A percentile compares a stretch with the other conserved stretches of the same genome.
Evolutionary conservation across 148 eudicot genomes (phyloP).

Genomic region (Rhododendron griersonianum): DNA sequence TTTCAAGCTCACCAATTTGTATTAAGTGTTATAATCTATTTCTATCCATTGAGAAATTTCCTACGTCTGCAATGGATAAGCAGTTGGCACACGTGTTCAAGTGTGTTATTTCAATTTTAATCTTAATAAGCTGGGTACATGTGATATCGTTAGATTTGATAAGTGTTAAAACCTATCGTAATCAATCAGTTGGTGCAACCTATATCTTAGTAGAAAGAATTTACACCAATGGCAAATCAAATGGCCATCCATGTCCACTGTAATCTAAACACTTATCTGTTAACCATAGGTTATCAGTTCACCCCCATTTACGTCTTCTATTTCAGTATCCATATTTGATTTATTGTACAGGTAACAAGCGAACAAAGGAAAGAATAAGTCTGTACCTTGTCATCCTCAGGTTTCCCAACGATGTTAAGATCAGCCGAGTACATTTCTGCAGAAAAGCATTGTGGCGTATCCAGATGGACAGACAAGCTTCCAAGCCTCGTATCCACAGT

Average conservation of each 20-base stretch:
- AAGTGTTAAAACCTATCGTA: no score
- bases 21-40: neutral
- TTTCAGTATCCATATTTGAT: neutral
- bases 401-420: conserved; percentile 69
- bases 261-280: neutral
- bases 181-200: neutral
- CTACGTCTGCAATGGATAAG: neutral
- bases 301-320: neutral
- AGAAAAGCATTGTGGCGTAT: conserved; percentile 96
- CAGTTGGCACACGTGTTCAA: neutral
- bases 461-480: conserved; percentile 85
- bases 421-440: conserved; percentile 99
- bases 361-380: neutral
- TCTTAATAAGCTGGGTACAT: neutral
- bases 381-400: conserved; percentile 95
- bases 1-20: conserved; percentile 1
- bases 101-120: neutral
- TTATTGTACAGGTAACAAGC: no score
- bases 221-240: neutral
- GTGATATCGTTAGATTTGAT: neutral
- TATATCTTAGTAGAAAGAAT: neutral
- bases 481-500: conserved; percentile 93
- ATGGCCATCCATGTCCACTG: neutral
- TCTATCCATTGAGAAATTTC: neutral
- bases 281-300: neutral